Conservation (phyloP, 805 yeast species). For the Lipomyces mesembrius region DNA sequence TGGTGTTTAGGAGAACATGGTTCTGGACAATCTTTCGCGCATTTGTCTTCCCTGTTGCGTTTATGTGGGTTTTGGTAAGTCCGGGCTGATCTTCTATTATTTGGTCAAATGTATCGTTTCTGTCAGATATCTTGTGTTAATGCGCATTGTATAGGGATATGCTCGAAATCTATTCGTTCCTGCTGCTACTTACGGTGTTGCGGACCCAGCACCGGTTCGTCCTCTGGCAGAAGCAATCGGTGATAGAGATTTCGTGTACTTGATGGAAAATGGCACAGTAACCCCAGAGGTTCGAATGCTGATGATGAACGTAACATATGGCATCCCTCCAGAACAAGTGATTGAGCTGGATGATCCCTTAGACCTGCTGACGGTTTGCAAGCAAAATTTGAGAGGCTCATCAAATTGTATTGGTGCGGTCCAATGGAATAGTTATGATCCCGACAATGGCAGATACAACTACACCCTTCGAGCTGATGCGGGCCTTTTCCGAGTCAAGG, state of each 20-base stretch:
- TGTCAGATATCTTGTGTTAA: neutral
- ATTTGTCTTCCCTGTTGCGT: slow-evolving; percentile 44
- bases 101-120: neutral
- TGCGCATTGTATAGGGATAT: slow-evolving; percentile 40
- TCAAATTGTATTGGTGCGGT: slow-evolving; percentile 46
- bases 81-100: neutral
- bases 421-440: slow-evolving; percentile 45
- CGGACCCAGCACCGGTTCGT: slow-evolving; percentile 41
- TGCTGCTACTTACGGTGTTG: slow-evolving; percentile 44
- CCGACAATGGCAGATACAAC: slow-evolving; percentile 41
- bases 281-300: slow-evolving; percentile 43
- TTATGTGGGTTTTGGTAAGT: slow-evolving; percentile 44
- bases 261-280: slow-evolving; percentile 37
- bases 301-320: slow-evolving; percentile 42
- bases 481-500: slow-evolving; percentile 42
- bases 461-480: slow-evolving; percentile 47
- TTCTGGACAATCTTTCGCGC: slow-evolving; percentile 45
- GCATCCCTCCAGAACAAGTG: slow-evolving; percentile 43
- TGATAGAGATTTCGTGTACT: slow-evolving; percentile 41
- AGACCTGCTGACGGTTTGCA: slow-evolving; percentile 42
- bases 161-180: slow-evolving; percentile 45
- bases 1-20: slow-evolving; percentile 41
- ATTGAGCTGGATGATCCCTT: slow-evolving; percentile 36
- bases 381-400: slow-evolving; percentile 44
- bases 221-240: slow-evolving; percentile 41